Conservation (phyloP, 2,329 filamentous ascomycete species). For the Geosmithia putterillii region DNA sequence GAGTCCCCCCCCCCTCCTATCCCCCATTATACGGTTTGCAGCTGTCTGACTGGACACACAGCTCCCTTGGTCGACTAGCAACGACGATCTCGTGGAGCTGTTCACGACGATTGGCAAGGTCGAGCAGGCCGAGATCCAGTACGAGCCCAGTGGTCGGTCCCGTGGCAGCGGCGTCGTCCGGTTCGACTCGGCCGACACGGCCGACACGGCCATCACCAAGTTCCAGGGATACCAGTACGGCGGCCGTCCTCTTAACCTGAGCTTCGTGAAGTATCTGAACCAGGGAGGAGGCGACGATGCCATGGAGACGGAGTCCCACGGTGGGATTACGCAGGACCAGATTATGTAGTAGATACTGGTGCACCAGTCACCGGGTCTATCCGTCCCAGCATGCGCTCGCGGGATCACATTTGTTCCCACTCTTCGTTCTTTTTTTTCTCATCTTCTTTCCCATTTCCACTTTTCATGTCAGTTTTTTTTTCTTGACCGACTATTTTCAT, state of each 20-base stretch:
- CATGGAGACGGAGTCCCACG: constrained; percentile 74
- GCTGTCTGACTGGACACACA: constrained; percentile 20
- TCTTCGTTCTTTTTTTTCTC: not conserved
- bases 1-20: constrained; percentile 28
- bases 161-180: constrained; percentile 93
- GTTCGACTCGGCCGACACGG: constrained; percentile 72
- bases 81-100: constrained; percentile 90
- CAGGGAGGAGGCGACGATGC: constrained; percentile 54
- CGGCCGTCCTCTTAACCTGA: constrained; percentile 82
- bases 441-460: not conserved
- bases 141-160: constrained; percentile 91
- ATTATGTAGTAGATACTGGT: constrained; percentile 70
- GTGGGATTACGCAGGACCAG: constrained; percentile 86
- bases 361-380: not conserved
- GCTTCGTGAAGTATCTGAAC: constrained; percentile 86
- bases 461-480: not conserved
- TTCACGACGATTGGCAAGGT: constrained; percentile 98
- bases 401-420: not conserved
- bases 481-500: not conserved
- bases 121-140: constrained; percentile 97
- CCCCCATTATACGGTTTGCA: not conserved
- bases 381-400: not conserved
- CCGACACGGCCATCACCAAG: constrained; percentile 89
- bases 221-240: constrained; percentile 98
- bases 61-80: constrained; percentile 98